Base-by-base conservation (phyloP, 257 asterid species). In the Osmanthus fragrans region DNA sequence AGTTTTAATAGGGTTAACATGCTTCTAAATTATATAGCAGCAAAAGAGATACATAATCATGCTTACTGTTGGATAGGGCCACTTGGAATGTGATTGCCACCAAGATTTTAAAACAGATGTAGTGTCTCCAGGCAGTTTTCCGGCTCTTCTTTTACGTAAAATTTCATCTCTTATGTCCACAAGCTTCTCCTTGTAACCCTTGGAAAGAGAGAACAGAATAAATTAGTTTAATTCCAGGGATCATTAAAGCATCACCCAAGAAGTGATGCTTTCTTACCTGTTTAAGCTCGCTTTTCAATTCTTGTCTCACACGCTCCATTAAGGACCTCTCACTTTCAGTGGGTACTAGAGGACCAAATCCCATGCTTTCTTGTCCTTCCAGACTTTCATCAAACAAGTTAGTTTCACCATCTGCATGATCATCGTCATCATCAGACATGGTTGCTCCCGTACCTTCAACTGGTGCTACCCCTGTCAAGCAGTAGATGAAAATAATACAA, bases 401-500 rank as follows among this genome's bases (percentile, higher is more conserved):
- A 5, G 94, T 65, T 73, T 93, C 99, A 15, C 97, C 93, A 70
- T 93, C 99, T 25, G 88, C 97, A 60, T 89, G 97, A 82, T 92
- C 97, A 49, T 95, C 97, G 6, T 95, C 99, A 63, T 96, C 97
- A 79, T 96, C 99, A 2, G 99, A 96, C 99, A 96, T 96, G 23
- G 98, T 93, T 69, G 99, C 99, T 39, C 99, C 99, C 25, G 97
- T 88, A 32, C 99, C 98, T 87, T 96, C 99, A 39, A 96, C 94
- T 8, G 98, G 97, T 11, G 99, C 96, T 56, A 93, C 94, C 23
- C 99, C 99, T 96, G 86, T 76, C 64, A 66, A 83, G 60, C n/a
- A 70, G 73, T 70, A 30, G 30, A 10, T 10, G 75, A 58, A 21
- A 25, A 74, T 71, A 33, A 64, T 63, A 58, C 39, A 49, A 70